Percentiles rank a stretch among this genome's conserved stretches.
Evolutionary conservation across 2,329 filamentous ascomycete genomes (phyloP).

Genomic region (Paradendryphiella salina): DNA sequence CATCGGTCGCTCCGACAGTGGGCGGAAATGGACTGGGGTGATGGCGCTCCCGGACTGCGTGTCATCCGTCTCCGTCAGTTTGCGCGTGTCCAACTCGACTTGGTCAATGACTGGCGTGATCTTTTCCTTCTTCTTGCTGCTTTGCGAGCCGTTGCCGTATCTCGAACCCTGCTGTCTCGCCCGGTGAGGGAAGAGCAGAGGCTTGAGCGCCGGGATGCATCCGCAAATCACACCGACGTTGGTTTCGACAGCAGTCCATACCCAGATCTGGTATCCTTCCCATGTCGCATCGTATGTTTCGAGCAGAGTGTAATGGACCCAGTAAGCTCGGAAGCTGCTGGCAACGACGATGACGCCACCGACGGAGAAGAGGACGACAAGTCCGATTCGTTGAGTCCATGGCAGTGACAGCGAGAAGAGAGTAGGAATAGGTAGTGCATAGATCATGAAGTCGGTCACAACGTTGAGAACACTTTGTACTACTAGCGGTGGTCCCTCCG

Average conservation of each 20-base stretch:
- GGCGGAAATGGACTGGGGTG: constrained; percentile 21
- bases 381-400: constrained; percentile 49
- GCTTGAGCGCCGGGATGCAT: constrained; percentile 51
- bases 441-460: constrained; percentile 52
- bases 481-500: constrained; percentile 52
- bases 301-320: constrained; percentile 52
- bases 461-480: constrained; percentile 51
- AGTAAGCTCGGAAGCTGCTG: constrained; percentile 53
- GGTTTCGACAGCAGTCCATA: constrained; percentile 51
- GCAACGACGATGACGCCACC: constrained; percentile 54
- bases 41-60: constrained; percentile 29
- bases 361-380: constrained; percentile 50
- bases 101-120: constrained; percentile 39
- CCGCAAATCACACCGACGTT: constrained; percentile 52
- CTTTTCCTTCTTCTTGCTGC: constrained; percentile 39
- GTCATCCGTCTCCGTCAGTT: constrained; percentile 33
- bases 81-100: constrained; percentile 43
- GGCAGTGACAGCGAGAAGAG: constrained; percentile 53
- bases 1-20: constrained; percentile 37
- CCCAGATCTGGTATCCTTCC: constrained; percentile 50
- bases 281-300: constrained; percentile 53
- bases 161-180: constrained; percentile 36
- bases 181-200: constrained; percentile 43
- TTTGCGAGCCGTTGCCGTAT: constrained; percentile 38
- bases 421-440: constrained; percentile 52